Base-by-base conservation (phyloP, 2,329 filamentous ascomycete species). In the Phaeosphaeria sp. region DNA sequence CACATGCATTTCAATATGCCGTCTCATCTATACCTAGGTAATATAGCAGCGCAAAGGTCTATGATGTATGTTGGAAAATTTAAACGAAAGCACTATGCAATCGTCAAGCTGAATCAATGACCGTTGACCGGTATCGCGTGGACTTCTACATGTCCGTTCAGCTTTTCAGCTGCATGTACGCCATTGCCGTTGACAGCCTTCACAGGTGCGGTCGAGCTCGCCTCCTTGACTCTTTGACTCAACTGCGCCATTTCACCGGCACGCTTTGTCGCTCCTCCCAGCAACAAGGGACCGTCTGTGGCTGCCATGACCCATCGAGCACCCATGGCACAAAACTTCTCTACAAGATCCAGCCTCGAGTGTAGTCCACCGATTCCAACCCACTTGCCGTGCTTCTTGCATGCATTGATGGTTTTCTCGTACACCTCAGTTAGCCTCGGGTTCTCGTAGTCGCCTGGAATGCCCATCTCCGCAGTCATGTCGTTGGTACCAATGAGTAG, bases 401-500 rank as follows among this genome's bases (percentile, higher is more conserved):
- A 77, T 1, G 79, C 79, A 5, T 63, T 60, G 17, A 78, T 76
- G 2, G 73, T 74, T 55, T 75, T 77, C 40, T 73, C 60, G 6
- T 77, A 70, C 0, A 75, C 8, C 18, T 61, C 57, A 4, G 52
- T 57, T 45, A 60, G 42, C 6, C 61, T 40, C 1, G 71, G 62
- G 59, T 77, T 74, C 36, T 80, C 77, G 53, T 77, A 80, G 44
- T 79, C 64, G 2, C 79, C 78, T 0, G 78, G 77, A 27, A 79
- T 80, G 0, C 79, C 80, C 67, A 82, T 73, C 43, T 82, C 80
- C 1, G 77, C 74, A 20, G 70, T 77, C 49, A 82, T 63, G 55
- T 82, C 81, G 49, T 82, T 82, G 1, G 79, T 77, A 6, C 81
- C 80, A 20, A 82, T 75, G 2, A 82, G 66, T 0, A 82, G 63